These are phyloP conservation scores for Coccomyxa sp. DNA, from an alignment of 139 green algal genomes.

Conservation along the genomic window DNA sequence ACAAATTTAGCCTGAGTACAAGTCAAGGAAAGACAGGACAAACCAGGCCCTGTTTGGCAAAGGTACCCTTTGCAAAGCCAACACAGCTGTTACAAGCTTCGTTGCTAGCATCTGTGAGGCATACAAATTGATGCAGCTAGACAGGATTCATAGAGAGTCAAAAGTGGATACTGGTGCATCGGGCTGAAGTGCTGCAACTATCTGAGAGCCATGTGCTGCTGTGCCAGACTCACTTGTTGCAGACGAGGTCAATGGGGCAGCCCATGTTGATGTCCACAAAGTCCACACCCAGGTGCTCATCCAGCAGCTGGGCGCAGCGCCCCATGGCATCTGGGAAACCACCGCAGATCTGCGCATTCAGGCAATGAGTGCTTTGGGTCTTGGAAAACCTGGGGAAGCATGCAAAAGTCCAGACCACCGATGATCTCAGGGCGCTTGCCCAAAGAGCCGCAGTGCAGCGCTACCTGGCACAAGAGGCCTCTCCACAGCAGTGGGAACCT, in stretches of 20 bases:
- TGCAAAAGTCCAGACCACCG: too few species aligned
- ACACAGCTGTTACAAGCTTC: background rate
- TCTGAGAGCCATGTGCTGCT: too few species aligned
- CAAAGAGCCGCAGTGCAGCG: too few species aligned
- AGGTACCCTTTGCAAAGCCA: background rate
- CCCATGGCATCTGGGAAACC: constrained; percentile 77
- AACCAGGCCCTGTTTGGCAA: background rate
- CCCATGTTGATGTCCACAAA: constrained; percentile 97
- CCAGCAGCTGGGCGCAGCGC: constrained; percentile 70
- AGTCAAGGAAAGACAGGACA: too few species aligned
- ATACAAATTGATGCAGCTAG: background rate
- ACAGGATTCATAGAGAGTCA: background rate
- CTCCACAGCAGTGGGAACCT: too few species aligned
- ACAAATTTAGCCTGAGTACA: too few species aligned
- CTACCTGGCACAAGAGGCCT: too few species aligned
- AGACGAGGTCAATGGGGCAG: constrained; percentile 83
- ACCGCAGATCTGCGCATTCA: constrained; percentile 67
- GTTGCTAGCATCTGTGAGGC: background rate
- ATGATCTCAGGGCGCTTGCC: too few species aligned
- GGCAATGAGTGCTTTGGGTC: too few species aligned
- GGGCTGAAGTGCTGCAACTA: too few species aligned
- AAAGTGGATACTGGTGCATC: background rate
- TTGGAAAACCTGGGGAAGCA: too few species aligned
- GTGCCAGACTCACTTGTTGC: constrained; percentile 23
- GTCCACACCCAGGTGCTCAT: constrained; percentile 63